Evolutionary conservation across 257 asterid species (phyloP), one percentile per base, ranked within the genome.

Genomic region (Apocynum venetum): DNA sequence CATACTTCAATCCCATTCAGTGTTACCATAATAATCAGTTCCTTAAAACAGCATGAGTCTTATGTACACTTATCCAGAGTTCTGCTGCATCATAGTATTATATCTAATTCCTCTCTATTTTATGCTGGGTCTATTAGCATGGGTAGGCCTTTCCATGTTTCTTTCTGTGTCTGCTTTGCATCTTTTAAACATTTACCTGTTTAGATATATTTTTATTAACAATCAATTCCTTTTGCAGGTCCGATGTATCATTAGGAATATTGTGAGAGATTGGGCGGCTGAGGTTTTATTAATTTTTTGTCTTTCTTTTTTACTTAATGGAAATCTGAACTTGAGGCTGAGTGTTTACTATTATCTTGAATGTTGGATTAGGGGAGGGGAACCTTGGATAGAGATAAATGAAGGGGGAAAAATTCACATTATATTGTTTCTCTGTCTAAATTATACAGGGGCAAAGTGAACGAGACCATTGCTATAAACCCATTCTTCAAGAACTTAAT

Each of bases 201-300:
- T 70, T 47, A 11, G 47, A 9, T 66, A 40, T 43, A 66, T 41
- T 66, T 64, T 55, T 4, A 40, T 20, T 43, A 36, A 66, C 47
- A 41, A 40, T 61, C n/a, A 41, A 49, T 9, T 35, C 12, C 4
- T 80, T 78, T 82, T 47, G 35, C 90, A 95, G 99, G 98, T 95
- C 75, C 91, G 99, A 51, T 91, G 99, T 88, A 90, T 95, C 80
- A 89, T 95, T 80, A 88, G 99, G 87, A 93, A 93, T 78, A 93
- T 93, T 80, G 96, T 95, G 80, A 88, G 99, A 88, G 99, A 95
- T 84, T 95, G 99, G 99, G 97, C 96, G 63, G 78, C 91, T 43
- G 99, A 93, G 99, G 99, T 95, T 85, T 67, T 84, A 64, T 77
- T 64, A 14, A 64, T 48, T 79, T 44, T 48, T 64, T 55, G 59